Evolutionary conservation across 2,329 filamentous ascomycete species (phyloP), one percentile per base, ranked within the genome.

Genomic region (Didymosphaeria variabile): DNA sequence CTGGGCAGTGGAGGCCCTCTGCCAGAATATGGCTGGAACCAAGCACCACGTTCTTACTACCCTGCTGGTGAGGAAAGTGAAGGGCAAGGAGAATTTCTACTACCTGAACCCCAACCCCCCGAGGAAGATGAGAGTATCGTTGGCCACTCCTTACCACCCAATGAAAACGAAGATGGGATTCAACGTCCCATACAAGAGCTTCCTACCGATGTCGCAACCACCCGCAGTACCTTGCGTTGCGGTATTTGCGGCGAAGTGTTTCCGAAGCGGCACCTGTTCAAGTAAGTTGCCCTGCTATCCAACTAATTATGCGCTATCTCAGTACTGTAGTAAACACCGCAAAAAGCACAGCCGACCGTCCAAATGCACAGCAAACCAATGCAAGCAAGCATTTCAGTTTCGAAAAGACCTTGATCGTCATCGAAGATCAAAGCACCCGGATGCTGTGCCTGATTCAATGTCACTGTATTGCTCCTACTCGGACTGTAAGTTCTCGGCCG

Each of bases 11-110:
- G 50, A 54, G 57, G 57, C 50, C 57, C 57, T 23, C 42, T 59
- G n/a, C 57, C 50, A 17, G 38, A 59, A 55, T 38, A 54, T 59
- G 31, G 2, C 36, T 59, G 49, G 49, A 34, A 31, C n/a, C 15
- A 8, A 23, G n/a, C 57, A 36, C 9, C 49, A 49, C 26, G 38
- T 40, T 47, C 38, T 19, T 26, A 54, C 23, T 15, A 47, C 13
- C 49, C 57, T 59, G 57, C 50, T 54, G 57, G 36, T 17, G 50
- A 59, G 57, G 49, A 54, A 34, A 55, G 49, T 54, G 51, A 38
- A 47, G 38, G 19, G 49, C 57, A 38, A 47, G 49, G 17, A 31
- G 42, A 54, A n/a, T 45, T 45, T 49, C 19, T 26, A 42, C 55
- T 44, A 49, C 7, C n/a, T 49, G 34, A 15, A 31, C 21, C 31